Evolutionary conservation across 257 asterid species (phyloP), one percentile per base, ranked within the genome.

Genomic region (Agastache rugosa): DNA sequence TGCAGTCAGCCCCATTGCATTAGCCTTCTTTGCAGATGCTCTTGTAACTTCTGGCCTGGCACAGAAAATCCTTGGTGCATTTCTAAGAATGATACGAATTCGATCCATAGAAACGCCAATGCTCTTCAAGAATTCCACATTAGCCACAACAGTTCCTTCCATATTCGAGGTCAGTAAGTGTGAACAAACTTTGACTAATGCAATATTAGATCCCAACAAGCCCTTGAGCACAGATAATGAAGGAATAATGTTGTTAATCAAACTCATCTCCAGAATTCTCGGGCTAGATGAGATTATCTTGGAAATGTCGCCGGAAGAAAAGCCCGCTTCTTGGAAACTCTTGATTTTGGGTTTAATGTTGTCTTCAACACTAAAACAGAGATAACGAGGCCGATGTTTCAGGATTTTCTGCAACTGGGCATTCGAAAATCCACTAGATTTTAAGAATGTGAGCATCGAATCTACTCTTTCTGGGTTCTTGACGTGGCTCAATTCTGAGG

Each of bases 51-150:
- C 35, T 6, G 62, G 63, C 47, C 10, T 68, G 1, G 0, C 1
- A 0, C 0, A 4, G 63, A 51, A 8, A 10, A 29, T 11, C 0
- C 17, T n/a, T 11, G 60, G 73, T 4, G 7, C 37, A 4, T 0
- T n/a, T n/a, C n/a, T 31, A 2, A 37, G 35, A 2, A 2, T 2
- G 4, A 0, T 0, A 7, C 5, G 25, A 11, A 70, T 55, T 1
- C 27, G 55, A 2, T 55, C 66, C 66, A 70, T 70, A 1, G 54
- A 15, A 4, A 69, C 2, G 5, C 75, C 75, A 9, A 20, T 20
- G 54, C 51, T 15, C 75, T 70, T 70, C 55, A 70, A 23, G 25
- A 70, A 19, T 15, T 70, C 75, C 4, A 70, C 54, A 39, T 70
- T 70, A 0, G 75, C 42, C 9, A 39, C 54, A 37, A 41, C 25